Conservation (phyloP, 208 protist genomes). For the Trypanosomatidae sp. region DNA sequence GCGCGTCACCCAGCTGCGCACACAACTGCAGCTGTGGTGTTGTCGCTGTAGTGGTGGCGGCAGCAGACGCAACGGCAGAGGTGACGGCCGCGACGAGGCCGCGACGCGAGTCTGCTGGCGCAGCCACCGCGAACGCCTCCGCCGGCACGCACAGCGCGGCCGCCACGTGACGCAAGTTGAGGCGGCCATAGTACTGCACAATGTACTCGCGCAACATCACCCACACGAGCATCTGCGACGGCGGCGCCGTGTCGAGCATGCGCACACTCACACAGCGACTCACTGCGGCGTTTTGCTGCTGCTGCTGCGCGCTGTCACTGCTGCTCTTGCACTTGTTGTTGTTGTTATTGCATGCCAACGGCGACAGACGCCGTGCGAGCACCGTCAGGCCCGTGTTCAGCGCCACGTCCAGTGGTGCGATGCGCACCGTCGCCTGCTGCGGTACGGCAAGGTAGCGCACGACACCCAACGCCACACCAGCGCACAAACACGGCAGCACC, state of each 20-base stretch:
- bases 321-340: neutral
- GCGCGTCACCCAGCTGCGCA: too few species aligned
- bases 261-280: too few species aligned
- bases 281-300: neutral
- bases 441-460: conserved; percentile 23
- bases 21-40: too few species aligned
- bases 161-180: too few species aligned
- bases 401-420: conserved; percentile 55
- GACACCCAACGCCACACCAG: conserved; percentile 39
- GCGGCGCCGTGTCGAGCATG: too few species aligned
- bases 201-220: conserved; percentile 65
- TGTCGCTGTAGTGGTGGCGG: too few species aligned
- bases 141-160: too few species aligned
- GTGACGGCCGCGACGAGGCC: too few species aligned
- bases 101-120: too few species aligned
- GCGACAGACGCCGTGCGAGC: conserved; percentile 4
- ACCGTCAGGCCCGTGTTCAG: conserved; percentile 26
- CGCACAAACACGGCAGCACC: conserved; percentile 24
- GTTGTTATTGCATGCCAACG: neutral
- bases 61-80: too few species aligned
- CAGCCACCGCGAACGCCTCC: too few species aligned
- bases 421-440: conserved; percentile 13
- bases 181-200: conserved; percentile 54
- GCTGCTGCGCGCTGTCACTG: neutral
- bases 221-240: too few species aligned